Evolutionary conservation across 768 basidiomycete species (phyloP), one percentile per base, ranked within the genome.

Genomic region (Leccinum truebloodii): DNA sequence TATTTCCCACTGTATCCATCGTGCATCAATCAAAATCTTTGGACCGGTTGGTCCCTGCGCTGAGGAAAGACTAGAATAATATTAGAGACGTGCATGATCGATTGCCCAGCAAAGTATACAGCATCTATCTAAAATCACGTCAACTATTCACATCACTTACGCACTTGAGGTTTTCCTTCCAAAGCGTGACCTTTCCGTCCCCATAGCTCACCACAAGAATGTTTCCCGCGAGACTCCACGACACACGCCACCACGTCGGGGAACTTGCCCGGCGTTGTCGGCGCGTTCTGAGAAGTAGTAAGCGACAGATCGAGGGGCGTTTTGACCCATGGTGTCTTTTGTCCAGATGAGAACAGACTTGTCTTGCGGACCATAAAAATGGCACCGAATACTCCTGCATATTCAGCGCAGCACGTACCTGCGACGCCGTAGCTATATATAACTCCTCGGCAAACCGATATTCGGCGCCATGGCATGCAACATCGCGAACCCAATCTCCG

Each of bases 171-270:
- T 92, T 95, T 78, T 99, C 97, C 76, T 99, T 99, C 96, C 97
- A 99, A 54, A 98, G 79, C 8, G 92, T 94, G 22, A 99, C 96
- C 76, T 97, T 98, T 13, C 97, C 96, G 71, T 99, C 97, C 10
- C 95, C 95, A 74, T 94, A 96, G 73, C 93, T 94, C 49, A 98
- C 97, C 0, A 95, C 95, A 51, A 99, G 81, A 55, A 99, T 84
- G 71, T 98, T 98, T 18, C 96, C 96, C 1, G 95, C 93, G 26
- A 98, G 83, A 65, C 93, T 95, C 97, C 97, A 99, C 50, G 92
- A 94, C 35, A 98, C 94, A n/a, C 95, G 85, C 97, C 96, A 99
- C 26, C 98, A 95, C 94, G 72, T 98, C 96, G 2, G 94, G 92
- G 79, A 98, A 98, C 72, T 90, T 94, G 24, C 91, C 91, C 16